A percentile compares a stretch with the other conserved stretches of the same genome.
Conservation (phyloP, 495 filamentous ascomycete genomes). For the Chaetomium fimeti region DNA sequence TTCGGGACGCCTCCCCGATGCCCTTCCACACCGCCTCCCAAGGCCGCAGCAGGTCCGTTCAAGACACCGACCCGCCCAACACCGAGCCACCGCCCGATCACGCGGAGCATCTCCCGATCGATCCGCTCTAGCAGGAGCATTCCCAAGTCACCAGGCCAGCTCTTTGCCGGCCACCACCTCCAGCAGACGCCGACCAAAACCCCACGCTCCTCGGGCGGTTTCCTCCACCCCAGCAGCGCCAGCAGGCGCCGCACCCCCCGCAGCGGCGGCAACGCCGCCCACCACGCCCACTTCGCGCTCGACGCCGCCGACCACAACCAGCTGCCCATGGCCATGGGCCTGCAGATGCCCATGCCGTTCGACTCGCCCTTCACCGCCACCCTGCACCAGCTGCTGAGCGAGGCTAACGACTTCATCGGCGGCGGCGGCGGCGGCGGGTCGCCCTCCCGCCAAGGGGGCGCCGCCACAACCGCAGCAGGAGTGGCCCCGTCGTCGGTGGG, state of each 20-base stretch:
- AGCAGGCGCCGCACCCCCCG: constrained; percentile 44
- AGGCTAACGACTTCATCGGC: constrained; percentile 49
- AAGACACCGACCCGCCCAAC: constrained; percentile 59
- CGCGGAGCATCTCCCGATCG: constrained; percentile 55
- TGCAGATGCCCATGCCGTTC: constrained; percentile 29
- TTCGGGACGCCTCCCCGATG: constrained; percentile 54
- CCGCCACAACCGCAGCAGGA: not conserved
- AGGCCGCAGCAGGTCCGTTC: constrained; percentile 48
- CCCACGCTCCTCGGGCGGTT: constrained; percentile 32
- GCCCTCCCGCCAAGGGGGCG: constrained; percentile 34
- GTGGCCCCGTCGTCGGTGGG: not conserved
- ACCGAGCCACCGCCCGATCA: constrained; percentile 56
- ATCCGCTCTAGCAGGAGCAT: constrained; percentile 44
- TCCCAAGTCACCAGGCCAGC: constrained; percentile 38
- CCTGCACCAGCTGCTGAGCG: constrained; percentile 58
- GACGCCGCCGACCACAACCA: constrained; percentile 24
- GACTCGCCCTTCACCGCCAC: constrained; percentile 60
- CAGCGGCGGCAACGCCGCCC: constrained; percentile 23
- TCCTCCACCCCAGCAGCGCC: constrained; percentile 26
- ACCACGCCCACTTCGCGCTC: constrained; percentile 35
- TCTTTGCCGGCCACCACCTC: constrained; percentile 32
- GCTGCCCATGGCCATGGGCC: not conserved
- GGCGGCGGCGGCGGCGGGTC: constrained; percentile 30
- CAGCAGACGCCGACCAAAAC: constrained; percentile 48
- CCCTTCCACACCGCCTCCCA: constrained; percentile 63